A percentile compares a stretch with the other conserved stretches of the same genome.
phyloP scores from a whole-genome alignment of 345 rosid genomes.

The Hypericum androsaemum region DNA sequence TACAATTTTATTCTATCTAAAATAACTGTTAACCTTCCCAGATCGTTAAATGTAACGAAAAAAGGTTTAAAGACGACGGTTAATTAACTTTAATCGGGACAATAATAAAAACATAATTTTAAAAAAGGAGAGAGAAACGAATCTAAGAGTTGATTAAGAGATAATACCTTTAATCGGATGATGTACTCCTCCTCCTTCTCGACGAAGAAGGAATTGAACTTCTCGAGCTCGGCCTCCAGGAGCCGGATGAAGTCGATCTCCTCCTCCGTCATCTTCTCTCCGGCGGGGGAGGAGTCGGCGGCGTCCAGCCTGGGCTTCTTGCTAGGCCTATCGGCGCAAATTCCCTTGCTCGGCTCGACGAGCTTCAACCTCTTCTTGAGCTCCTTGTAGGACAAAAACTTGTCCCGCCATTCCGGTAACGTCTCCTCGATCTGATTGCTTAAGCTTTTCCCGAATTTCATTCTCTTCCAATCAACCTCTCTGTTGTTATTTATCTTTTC shows the following conservation, averaged over 20 bases:
- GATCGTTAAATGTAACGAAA: too few species aligned
- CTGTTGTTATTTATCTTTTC: too few species aligned
- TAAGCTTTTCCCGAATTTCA: slow-evolving; percentile 93
- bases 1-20: too few species aligned
- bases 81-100: too few species aligned
- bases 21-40: too few species aligned
- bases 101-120: slow-evolving; percentile 1
- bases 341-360: slow-evolving; percentile 31
- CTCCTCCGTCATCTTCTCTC: slow-evolving; percentile 39
- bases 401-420: slow-evolving; percentile 89
- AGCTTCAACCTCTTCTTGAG: slow-evolving; percentile 81
- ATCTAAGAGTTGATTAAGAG: not conserved
- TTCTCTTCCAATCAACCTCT: slow-evolving; percentile 8
- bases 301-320: slow-evolving; percentile 44
- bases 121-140: not conserved
- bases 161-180: slow-evolving; percentile 71
- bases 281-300: not conserved
- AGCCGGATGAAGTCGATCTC: slow-evolving; percentile 57
- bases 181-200: slow-evolving; percentile 97
- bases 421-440: slow-evolving; percentile 97
- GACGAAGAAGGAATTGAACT: slow-evolving; percentile 79
- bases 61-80: too few species aligned
- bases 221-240: slow-evolving; percentile 82
- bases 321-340: slow-evolving; percentile 27
- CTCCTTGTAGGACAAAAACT: slow-evolving; percentile 89